Percentiles rank a stretch among this genome's conserved stretches.
Conservation (phyloP, 2,329 filamentous ascomycete genomes). For the Penicillium sp. region DNA sequence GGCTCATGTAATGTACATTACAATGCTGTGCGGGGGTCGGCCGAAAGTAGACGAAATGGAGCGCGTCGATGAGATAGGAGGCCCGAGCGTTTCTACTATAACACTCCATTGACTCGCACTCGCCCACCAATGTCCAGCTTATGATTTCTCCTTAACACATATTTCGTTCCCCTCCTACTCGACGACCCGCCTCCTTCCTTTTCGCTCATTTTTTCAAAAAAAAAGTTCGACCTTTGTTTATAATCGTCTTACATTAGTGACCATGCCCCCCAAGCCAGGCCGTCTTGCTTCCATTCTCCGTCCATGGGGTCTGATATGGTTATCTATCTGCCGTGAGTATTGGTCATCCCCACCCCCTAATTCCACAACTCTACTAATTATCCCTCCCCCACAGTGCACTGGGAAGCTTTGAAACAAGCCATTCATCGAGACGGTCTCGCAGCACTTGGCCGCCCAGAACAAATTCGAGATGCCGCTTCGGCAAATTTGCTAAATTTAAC, state of each 20-base stretch:
- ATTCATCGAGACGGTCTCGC: slow-evolving; percentile 18
- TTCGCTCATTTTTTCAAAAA: too few species aligned
- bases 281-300: slow-evolving; percentile 14
- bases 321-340: slow-evolving; percentile 13
- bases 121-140: too few species aligned
- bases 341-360: neutral
- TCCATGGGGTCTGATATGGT: slow-evolving; percentile 17
- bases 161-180: too few species aligned
- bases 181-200: too few species aligned
- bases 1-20: too few species aligned
- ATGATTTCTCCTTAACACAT: too few species aligned
- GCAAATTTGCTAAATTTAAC: slow-evolving; percentile 18
- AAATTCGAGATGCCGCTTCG: slow-evolving; percentile 20
- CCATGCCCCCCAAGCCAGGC: slow-evolving; percentile 6
- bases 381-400: slow-evolving; percentile 15
- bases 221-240: too few species aligned
- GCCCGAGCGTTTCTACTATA: too few species aligned
- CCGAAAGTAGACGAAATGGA: too few species aligned
- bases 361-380: neutral
- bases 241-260: neutral
- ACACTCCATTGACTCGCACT: too few species aligned
- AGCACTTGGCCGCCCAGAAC: slow-evolving; percentile 7
- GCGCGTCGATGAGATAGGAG: too few species aligned
- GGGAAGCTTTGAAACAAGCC: slow-evolving; percentile 15
- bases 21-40: too few species aligned